Base-by-base conservation (phyloP, 1,139 yeast species). In the Yamadazyma diospyri region DNA sequence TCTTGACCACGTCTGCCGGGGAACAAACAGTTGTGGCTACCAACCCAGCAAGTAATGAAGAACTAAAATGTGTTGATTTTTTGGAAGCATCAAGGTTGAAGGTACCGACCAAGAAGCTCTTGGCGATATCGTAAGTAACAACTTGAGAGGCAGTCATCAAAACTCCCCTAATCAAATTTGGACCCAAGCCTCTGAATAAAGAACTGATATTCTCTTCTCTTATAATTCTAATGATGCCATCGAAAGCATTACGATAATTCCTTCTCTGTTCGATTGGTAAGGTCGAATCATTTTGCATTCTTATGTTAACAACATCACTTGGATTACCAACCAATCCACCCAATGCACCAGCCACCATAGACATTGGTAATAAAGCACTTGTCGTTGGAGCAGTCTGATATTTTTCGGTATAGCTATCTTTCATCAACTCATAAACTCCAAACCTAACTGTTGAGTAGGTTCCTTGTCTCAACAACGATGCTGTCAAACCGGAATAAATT, bases 131-230 rank as follows among this genome's bases (percentile, higher is more conserved):
- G 49, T 87, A 87, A 0, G 94, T 82, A 3, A 86, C 95, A 36
- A 86, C 94, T 55, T 87, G 96, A 2, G 94, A 81, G 1, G 94
- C 89, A 0, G 95, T 87, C 95, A 87, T 87, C 37, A 87, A 66
- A 7, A 85, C 76, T 14, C 95, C 95, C 51, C 95, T 71, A 3
- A 80, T 71, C 47, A 85, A 69, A 51, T 87, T 87, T 16, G 95
- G 94, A 16, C 71, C 71, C 41, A 84, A 64, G 1, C 96, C 95
- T 41, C 92, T 69, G 51, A 82, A 79, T 39, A 84, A 61, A 2
- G 87, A 66, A n/a, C 49, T 36, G 2, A 69, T 47, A 10, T 83
- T 81, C 54, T 87, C 95, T 27, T 78, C 76, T 29, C 56, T 64
- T n/a, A 63, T 47, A 33, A 87, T 78, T 43, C 81, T 69, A 36